Conservation (phyloP, 164 flowering plant species). For the Malania oleifera region DNA sequence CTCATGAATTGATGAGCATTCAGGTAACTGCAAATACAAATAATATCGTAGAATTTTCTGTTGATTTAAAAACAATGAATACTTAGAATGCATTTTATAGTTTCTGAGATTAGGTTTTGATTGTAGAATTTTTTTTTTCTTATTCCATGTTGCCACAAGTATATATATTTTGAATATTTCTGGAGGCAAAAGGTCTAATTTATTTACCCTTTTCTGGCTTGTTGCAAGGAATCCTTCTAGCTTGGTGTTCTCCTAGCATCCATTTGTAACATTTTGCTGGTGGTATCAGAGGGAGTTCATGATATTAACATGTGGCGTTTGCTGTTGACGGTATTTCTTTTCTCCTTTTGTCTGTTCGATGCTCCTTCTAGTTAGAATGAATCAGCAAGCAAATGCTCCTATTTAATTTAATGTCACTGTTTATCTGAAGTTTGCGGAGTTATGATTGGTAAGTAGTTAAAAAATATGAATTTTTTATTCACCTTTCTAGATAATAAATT, state of each 20-base stretch:
- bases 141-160: background rate
- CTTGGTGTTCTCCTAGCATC: conserved; percentile 85
- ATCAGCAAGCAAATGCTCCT: no score
- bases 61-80: background rate
- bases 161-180: background rate
- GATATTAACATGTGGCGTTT: conserved; percentile 77
- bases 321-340: conserved; percentile 64
- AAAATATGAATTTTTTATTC: no score
- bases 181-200: conserved; percentile 1
- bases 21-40: conserved; percentile 51
- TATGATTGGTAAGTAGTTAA: no score
- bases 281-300: conserved; percentile 83
- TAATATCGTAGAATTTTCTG: background rate
- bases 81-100: background rate
- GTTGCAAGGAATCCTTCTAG: conserved; percentile 81
- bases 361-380: background rate
- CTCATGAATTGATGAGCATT: conserved; percentile 82
- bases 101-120: background rate
- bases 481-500: background rate
- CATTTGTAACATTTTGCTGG: conserved; percentile 74
- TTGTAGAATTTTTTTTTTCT: background rate
- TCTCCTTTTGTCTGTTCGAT: conserved; percentile 1
- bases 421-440: background rate
- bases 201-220: conserved; percentile 11
- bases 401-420: no score